phyloP scores from a whole-genome alignment of 2,329 filamentous ascomycete species.

The Alternaria gaisen region DNA sequence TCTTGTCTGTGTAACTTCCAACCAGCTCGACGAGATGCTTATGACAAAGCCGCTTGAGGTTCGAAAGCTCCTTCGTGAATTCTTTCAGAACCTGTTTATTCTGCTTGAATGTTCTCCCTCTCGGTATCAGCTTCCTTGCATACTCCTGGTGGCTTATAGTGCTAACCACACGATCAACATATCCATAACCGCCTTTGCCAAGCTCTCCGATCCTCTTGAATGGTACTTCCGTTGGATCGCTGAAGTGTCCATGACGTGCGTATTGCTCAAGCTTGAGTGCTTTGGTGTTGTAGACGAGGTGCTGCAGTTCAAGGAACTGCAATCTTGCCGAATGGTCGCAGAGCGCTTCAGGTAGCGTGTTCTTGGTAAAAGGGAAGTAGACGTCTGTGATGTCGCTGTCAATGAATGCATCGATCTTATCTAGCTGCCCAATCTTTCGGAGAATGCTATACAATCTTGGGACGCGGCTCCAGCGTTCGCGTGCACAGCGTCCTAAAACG shows the following conservation, averaged over 20 bases:
- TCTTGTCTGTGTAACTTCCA: slow-evolving; percentile 44
- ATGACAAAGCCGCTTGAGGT: slow-evolving; percentile 19
- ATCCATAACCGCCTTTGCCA: slow-evolving; percentile 29
- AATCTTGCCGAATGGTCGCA: slow-evolving; percentile 2
- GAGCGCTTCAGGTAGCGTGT: background rate
- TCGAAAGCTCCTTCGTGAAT: slow-evolving; percentile 26
- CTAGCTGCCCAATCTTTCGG: slow-evolving; percentile 17
- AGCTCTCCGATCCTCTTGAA: slow-evolving; percentile 22
- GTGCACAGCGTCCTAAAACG: slow-evolving; percentile 13
- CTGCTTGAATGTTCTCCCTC: slow-evolving; percentile 19
- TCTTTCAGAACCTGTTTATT: slow-evolving; percentile 14
- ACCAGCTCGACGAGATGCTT: slow-evolving; percentile 31
- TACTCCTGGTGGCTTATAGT: slow-evolving; percentile 30
- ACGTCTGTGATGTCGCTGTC: slow-evolving; percentile 15
- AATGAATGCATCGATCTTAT: slow-evolving; percentile 21
- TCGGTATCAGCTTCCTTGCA: slow-evolving; percentile 32
- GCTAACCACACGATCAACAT: slow-evolving; percentile 34
- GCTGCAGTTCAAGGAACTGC: slow-evolving; percentile 23
- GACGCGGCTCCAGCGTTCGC: slow-evolving; percentile 19
- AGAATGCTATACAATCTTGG: slow-evolving; percentile 28
- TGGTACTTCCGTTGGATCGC: slow-evolving; percentile 12
- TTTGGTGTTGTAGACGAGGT: slow-evolving; percentile 17
- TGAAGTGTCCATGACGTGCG: slow-evolving; percentile 21
- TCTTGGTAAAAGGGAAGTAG: slow-evolving; percentile 16
- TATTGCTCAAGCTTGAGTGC: slow-evolving; percentile 19